Base-by-base conservation (phyloP, 257 asterid species). In the Voacanga thouarsii region DNA sequence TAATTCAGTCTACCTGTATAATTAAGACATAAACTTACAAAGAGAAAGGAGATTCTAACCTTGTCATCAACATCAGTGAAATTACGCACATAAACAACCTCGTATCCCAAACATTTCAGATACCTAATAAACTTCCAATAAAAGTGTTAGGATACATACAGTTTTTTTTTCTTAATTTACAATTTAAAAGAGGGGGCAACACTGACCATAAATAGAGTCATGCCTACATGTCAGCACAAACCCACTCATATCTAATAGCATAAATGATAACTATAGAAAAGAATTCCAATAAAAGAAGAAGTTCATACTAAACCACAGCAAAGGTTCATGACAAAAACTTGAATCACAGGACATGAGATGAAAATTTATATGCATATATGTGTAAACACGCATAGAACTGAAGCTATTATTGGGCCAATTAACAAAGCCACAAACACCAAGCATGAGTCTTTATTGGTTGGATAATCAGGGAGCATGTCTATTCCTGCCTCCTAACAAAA, bases 31-130 rank as follows among this genome's bases (percentile, higher is more conserved):
- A 47, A 30, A 12, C 41, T 3, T n/a, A 70, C 0, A 37, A 28
- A 60, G 51, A 56, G 28, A 24, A n/a, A 43, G 19, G 56, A 37
- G 67, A 43, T 66, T 81, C 90, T 90, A 81, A 89, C 97, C 98
- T 94, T 94, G 87, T 94, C 97, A 84, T 94, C 98, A 43, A 92
- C 94, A 80, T 94, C 96, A 11, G 97, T 94, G 87, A 90, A 94
- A 85, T 94, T 94, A 80, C 96, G 93, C n/a, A 92, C 97, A 85
- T 92, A 94, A 74, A 83, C 82, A 78, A 94, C 98, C 61, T 92
- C 97, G 77, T 90, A 92, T 56, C 94, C 97, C 89, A 94, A 53
- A 82, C 87, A 83, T 81, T 77, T 89, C 77, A 94, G 88, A 81
- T 85, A 92, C 85, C 98, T 89, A 86, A 84, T 55, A 75, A 43